Evolutionary conservation across 2,329 filamentous ascomycete genomes (phyloP), one percentile per base, ranked within the genome.

Genomic region (Pyricularia pennisetigena): DNA sequence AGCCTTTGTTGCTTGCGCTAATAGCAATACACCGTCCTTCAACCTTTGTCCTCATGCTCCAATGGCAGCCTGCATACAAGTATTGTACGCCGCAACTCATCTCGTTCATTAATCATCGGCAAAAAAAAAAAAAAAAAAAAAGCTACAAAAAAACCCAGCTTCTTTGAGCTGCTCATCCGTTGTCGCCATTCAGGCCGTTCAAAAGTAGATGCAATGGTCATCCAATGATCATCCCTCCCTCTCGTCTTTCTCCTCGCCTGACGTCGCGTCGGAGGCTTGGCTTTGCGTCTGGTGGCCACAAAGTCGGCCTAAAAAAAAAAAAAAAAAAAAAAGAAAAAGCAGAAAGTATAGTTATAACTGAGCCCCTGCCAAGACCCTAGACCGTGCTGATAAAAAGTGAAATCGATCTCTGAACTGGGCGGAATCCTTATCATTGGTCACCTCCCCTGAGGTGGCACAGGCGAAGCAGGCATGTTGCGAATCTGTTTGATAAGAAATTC

Each of bases 401-500:
- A 41, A 41, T 41, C 32, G 32, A 54, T 54, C 20, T 54, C 20
- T 54, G 16, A 54, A 54, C 32, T 41, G 12, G 32, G 3, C 16
- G 24, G 26, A 6, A 20, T 62, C 14, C 59, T 20, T 12, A 20
- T 62, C 59, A 26, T 28, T 12, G 41, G 29, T 66, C 64, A 66
- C 64, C 64, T 66, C 35, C 32, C 64, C 24, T 85, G 80, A 30
- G 83, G 81, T 63, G 81, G 78, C 30, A 88, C 82, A 3, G 87
- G 87, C 67, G 80, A 82, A 2, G 84, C 76, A 4, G 87, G 86
- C 85, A 90, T 87, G 72, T 86, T 89, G 73, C 84, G 83, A 75
- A 99, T 98, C 79, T 97, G 94, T 79, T 96, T 94, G 75, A 99
- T 94, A 74, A 99, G 82, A 76, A 98, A 99, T 73, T 95, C 94